Base-by-base conservation (phyloP, 2,329 filamentous ascomycete species). In the Claviceps quebecensis region DNA sequence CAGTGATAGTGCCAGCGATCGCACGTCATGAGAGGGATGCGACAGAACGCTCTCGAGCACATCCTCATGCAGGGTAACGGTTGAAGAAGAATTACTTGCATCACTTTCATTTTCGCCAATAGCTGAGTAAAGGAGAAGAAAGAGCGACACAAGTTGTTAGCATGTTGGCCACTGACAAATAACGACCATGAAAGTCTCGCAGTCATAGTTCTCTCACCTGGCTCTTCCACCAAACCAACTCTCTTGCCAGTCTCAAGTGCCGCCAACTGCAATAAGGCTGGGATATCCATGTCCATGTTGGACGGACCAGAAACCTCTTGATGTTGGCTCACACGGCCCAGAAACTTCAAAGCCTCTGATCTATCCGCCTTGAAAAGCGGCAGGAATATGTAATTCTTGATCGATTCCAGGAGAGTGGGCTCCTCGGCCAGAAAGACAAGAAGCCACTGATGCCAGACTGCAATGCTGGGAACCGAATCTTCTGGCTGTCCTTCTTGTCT, bases 1-100 rank as follows among this genome's bases (percentile, higher is more conserved):
- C 13, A 96, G 75, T 29, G 87, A 87, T 39, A 96, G 75, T 0
- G 87, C 87, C n/a, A 89, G 78, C 23, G 89, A 78, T 29, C 89
- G 81, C 49, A 91, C 82, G 56, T 80, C 72, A 58, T 80, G 70
- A 59, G 79, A 79, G 43, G 72, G 72, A 66, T 78, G 74, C 2
- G 69, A 68, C 34, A 84, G 64, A 3, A 83, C 71, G 37, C 61
- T 66, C 39, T 77, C 73, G 7, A 84, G 64, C 2, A 76, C 65
- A 53, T 64, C 63, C 60, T 71, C 64, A 43, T 67, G 59, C 36
- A 74, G 58, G 16, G 65, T 55, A 37, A 73, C 64, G 2, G 60
- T 57, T 56, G 60, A 59, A 14, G 56, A 55, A 14, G 56, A 54
- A 17, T 36, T 51, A 6, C 53, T 23, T 36, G 22, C 34, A 19